Evolutionary conservation across 2,329 filamentous ascomycete genomes (phyloP).

Genomic region (Nemania serpens): DNA sequence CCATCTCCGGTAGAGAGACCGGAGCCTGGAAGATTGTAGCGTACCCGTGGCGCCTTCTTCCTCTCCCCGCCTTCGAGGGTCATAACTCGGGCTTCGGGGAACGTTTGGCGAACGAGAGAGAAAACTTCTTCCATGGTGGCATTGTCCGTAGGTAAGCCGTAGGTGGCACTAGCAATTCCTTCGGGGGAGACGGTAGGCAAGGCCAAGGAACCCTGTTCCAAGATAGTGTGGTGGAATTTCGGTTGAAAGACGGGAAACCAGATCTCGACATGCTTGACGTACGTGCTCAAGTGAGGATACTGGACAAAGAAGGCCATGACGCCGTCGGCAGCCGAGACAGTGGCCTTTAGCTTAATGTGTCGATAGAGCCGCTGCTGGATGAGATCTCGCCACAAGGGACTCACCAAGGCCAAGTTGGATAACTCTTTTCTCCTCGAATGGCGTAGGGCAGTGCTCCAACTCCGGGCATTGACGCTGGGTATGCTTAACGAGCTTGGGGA

Average conservation of each 20-base stretch:
- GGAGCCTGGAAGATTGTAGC: conserved; percentile 49
- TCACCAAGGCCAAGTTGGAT: conserved; percentile 68
- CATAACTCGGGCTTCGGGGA: conserved; percentile 66
- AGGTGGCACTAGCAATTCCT: conserved; percentile 61
- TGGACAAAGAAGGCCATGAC: conserved; percentile 64
- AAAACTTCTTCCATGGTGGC: conserved; percentile 74
- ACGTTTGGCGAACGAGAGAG: conserved; percentile 60
- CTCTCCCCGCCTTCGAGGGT: conserved; percentile 79
- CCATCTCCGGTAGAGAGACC: conserved; percentile 37
- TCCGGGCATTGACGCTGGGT: conserved; percentile 55
- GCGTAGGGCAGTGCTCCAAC: conserved; percentile 67
- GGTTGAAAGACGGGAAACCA: conserved; percentile 78
- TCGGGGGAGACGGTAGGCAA: conserved; percentile 60
- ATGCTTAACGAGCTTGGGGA: conserved; percentile 60
- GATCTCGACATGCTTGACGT: conserved; percentile 75
- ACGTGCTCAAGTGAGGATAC: conserved; percentile 62
- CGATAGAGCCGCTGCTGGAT: conserved; percentile 75
- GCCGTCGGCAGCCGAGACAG: conserved; percentile 63
- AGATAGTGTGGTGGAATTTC: conserved; percentile 50
- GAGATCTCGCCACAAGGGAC: conserved; percentile 65
- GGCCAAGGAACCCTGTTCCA: conserved; percentile 49
- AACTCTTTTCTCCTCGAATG: conserved; percentile 70
- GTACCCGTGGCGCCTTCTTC: conserved; percentile 73
- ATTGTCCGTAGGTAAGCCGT: conserved; percentile 66
- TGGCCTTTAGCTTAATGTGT: conserved; percentile 77